Conservation (phyloP, 768 basidiomycete species). For the Boletus sp. region DNA sequence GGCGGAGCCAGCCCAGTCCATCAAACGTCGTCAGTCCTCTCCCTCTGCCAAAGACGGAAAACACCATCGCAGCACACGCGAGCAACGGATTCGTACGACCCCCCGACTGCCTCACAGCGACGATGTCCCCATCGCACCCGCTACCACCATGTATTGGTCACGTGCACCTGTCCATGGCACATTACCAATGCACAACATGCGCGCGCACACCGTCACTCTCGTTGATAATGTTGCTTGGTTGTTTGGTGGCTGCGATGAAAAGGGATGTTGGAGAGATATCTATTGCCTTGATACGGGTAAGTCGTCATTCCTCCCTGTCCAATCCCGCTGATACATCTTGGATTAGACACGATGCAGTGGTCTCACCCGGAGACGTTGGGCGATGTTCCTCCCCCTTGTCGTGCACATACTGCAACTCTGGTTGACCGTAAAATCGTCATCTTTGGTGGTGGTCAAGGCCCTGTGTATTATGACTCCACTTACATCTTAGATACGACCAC, state of each 20-base stretch:
- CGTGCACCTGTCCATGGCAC: constrained; percentile 74
- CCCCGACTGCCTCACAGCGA: constrained; percentile 63
- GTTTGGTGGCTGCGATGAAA: constrained; percentile 86
- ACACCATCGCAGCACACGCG: constrained; percentile 7
- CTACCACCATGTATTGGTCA: constrained; percentile 84
- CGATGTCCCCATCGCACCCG: constrained; percentile 57
- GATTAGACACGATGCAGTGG: constrained; percentile 86
- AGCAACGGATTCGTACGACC: constrained; percentile 40
- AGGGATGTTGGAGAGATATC: constrained; percentile 68
- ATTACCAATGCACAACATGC: constrained; percentile 63
- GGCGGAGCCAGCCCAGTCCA: constrained; percentile 24
- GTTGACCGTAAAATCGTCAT: constrained; percentile 78
- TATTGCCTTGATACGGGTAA: constrained; percentile 84
- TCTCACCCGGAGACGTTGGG: constrained; percentile 71
- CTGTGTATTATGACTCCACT: constrained; percentile 77
- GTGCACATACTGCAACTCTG: constrained; percentile 85
- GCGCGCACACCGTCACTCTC: constrained; percentile 81
- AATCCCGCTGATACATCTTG: background rate
- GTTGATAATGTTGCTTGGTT: constrained; percentile 83
- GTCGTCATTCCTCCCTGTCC: constrained; percentile 1
- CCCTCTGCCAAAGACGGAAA: constrained; percentile 28
- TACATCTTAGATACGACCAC: constrained; percentile 79
- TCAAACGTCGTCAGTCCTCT: constrained; percentile 26
- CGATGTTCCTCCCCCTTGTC: constrained; percentile 75
- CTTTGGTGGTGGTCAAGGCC: constrained; percentile 84